These are phyloP conservation scores for Geotrichum siamense DNA, from an alignment of 1,139 yeast genomes.

Conservation along the genomic window DNA sequence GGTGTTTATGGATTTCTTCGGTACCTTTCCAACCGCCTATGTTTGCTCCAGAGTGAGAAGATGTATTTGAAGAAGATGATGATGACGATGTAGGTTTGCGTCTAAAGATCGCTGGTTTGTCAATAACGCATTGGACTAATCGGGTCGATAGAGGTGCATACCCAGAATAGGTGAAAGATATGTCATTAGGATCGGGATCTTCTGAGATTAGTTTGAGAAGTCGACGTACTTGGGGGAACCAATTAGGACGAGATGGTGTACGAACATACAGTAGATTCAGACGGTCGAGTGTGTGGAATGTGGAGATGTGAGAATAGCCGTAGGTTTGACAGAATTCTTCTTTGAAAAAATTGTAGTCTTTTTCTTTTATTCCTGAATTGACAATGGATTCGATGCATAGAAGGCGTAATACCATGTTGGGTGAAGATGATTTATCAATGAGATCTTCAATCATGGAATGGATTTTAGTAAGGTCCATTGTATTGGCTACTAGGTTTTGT, in stretches of 20 bases:
- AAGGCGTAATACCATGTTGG: conserved; percentile 42
- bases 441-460: conserved; percentile 45
- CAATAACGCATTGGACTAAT: conserved; percentile 37
- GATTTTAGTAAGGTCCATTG: conserved; percentile 49
- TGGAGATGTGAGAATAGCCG: conserved; percentile 46
- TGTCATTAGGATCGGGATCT: conserved; percentile 29
- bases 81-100: conserved; percentile 11
- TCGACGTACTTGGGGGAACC: conserved; percentile 27
- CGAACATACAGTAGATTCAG: conserved; percentile 36
- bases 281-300: conserved; percentile 38
- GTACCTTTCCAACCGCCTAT: conserved; percentile 34
- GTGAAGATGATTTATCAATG: conserved; percentile 40
- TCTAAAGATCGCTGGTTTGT: conserved; percentile 25
- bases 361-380: conserved; percentile 58
- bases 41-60: too few relatives aligned
- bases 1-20: conserved; percentile 30
- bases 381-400: conserved; percentile 50
- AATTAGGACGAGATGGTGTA: conserved; percentile 32
- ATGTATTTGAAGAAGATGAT: too few relatives aligned
- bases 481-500: conserved; percentile 57
- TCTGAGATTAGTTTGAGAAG: conserved; percentile 29
- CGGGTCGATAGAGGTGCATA: conserved; percentile 42
- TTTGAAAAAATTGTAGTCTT: conserved; percentile 47
- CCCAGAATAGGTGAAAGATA: conserved; percentile 41
- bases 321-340: conserved; percentile 49